Evolutionary conservation across 2,329 filamentous ascomycete genomes (phyloP).

Genomic region (Macrophomina tecta): DNA sequence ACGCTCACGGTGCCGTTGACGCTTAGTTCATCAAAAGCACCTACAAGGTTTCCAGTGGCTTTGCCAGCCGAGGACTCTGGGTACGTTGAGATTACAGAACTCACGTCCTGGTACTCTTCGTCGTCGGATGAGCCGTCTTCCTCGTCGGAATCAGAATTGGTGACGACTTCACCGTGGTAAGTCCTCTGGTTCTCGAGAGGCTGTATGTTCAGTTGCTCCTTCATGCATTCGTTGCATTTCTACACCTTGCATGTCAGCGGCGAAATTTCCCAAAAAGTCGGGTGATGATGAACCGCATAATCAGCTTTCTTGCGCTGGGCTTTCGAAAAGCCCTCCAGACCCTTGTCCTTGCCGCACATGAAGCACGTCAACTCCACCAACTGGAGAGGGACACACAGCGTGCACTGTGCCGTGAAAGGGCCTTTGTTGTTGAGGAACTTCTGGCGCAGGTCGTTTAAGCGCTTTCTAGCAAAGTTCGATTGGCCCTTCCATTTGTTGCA

Average conservation of each 20-base stretch:
- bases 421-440: constrained; percentile 30
- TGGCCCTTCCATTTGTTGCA: constrained; percentile 51
- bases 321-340: constrained; percentile 58
- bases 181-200: background rate
- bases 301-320: constrained; percentile 54
- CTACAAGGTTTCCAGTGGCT: background rate
- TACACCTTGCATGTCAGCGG: constrained; percentile 14
- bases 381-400: constrained; percentile 51
- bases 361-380: constrained; percentile 56
- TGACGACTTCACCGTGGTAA: background rate
- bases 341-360: constrained; percentile 55
- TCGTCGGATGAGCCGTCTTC: constrained; percentile 46
- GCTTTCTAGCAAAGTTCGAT: constrained; percentile 54
- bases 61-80: background rate
- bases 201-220: constrained; percentile 33
- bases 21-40: background rate
- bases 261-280: too few species aligned
- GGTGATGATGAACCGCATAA: constrained; percentile 43
- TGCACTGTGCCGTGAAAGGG: constrained; percentile 46
- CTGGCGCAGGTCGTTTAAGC: constrained; percentile 46
- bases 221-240: constrained; percentile 43
- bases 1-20: background rate
- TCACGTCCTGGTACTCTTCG: background rate
- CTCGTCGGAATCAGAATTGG: constrained; percentile 48
- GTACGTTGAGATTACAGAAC: background rate